These are phyloP conservation scores for Phialophora macrospora DNA, from an alignment of 2,329 filamentous ascomycete species.

Conservation along the genomic window DNA sequence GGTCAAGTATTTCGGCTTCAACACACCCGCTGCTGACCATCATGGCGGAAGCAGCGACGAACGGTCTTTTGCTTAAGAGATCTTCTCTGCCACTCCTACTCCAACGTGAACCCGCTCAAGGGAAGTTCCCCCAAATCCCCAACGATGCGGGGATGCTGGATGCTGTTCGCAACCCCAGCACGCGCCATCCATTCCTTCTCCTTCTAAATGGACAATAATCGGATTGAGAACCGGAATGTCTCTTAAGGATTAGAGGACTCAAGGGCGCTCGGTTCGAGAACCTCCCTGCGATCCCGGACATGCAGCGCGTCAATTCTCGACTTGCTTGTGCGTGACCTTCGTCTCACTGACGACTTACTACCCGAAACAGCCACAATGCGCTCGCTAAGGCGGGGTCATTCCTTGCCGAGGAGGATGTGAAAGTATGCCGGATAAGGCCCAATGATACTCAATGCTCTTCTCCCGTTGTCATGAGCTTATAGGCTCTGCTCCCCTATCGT, in stretches of 20 bases:
- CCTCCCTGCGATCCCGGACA: not conserved
- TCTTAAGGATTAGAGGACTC: not conserved
- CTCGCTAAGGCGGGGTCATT: not conserved
- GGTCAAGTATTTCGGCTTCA: conserved; percentile 1
- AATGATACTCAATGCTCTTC: not conserved
- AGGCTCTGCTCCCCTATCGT: not conserved
- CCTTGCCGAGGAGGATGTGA: not conserved
- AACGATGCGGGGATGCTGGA: not conserved
- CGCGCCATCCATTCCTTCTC: not conserved
- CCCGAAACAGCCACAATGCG: not conserved
- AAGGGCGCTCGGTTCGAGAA: not conserved
- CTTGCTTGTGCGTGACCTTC: not conserved
- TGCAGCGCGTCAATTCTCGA: not conserved
- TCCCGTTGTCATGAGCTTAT: not conserved
- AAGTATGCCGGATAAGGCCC: not conserved
- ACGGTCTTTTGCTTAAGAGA: not conserved
- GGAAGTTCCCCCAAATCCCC: not conserved
- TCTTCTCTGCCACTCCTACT: not conserved
- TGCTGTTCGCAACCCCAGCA: not conserved
- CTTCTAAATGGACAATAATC: not conserved
- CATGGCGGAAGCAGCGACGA: not conserved
- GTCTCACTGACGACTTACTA: not conserved
- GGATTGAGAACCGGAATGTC: not conserved
- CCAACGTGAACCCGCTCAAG: not conserved
- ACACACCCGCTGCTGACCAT: not conserved